phyloP scores from a whole-genome alignment of 208 protist genomes.

The Lotmaria passim region DNA sequence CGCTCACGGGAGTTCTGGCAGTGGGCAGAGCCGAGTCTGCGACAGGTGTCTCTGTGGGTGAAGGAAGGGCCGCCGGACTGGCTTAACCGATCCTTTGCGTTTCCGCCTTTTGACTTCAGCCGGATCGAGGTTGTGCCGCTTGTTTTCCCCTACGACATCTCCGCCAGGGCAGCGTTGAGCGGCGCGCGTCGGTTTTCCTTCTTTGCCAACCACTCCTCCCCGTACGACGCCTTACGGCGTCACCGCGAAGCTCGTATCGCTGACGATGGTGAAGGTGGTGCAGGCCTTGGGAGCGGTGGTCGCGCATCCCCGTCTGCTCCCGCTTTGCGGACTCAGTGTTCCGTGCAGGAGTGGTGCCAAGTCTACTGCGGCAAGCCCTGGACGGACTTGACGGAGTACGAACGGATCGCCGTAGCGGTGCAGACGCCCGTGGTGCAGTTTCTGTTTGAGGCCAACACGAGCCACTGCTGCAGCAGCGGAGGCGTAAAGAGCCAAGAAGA shows the following conservation, averaged over 20 bases:
- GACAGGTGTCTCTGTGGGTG: slow-evolving; percentile 69
- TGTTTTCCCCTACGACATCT: slow-evolving; percentile 80
- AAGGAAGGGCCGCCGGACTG: slow-evolving; percentile 55
- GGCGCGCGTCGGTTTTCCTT: slow-evolving; percentile 65
- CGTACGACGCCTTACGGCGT: slow-evolving; percentile 26
- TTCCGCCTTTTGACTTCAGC: slow-evolving; percentile 73
- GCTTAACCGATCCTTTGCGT: slow-evolving; percentile 68
- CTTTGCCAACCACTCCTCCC: slow-evolving; percentile 51
- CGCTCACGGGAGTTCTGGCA: slow-evolving; percentile 74
- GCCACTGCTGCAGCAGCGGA: neutral
- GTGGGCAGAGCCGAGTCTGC: slow-evolving; percentile 83
- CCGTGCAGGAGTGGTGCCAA: slow-evolving; percentile 13
- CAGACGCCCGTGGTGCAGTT: slow-evolving; percentile 16
- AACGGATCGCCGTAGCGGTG: slow-evolving; percentile 25
- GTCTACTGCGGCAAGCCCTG: slow-evolving; percentile 6
- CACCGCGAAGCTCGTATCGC: neutral
- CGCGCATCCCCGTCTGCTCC: neutral
- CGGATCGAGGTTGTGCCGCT: slow-evolving; percentile 67
- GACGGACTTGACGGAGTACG: slow-evolving; percentile 20
- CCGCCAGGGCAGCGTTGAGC: slow-evolving; percentile 38
- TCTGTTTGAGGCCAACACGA: slow-evolving; percentile 18
- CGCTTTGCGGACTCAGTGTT: neutral
- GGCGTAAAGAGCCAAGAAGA: neutral
- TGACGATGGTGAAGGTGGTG: neutral
- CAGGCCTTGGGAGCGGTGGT: neutral